These are phyloP conservation scores for Boletus coccyginus DNA, from an alignment of 768 basidiomycete species.

Conservation along the genomic window DNA sequence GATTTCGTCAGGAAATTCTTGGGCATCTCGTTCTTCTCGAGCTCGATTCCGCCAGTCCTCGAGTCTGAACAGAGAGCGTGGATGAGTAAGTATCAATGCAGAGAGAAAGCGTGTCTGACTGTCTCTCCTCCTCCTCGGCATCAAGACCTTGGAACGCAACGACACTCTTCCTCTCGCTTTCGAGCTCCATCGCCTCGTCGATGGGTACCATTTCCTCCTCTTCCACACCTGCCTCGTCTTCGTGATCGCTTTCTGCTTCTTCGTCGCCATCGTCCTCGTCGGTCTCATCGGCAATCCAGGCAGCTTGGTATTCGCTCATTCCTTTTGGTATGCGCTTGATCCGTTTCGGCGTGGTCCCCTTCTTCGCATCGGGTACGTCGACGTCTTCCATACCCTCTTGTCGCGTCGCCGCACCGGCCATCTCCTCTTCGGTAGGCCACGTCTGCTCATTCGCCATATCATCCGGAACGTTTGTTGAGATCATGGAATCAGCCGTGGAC, in stretches of 20 bases:
- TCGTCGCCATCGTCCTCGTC: slow-evolving; percentile 58
- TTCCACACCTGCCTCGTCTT: slow-evolving; percentile 34
- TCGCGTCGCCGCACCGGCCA: slow-evolving; percentile 43
- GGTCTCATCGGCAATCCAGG: slow-evolving; percentile 90
- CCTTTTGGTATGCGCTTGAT: slow-evolving; percentile 91
- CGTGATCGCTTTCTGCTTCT: slow-evolving; percentile 43
- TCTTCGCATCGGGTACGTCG: slow-evolving; percentile 57
- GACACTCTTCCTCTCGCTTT: slow-evolving; percentile 48
- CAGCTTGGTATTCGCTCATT: slow-evolving; percentile 94
- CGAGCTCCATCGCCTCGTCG: slow-evolving; percentile 53
- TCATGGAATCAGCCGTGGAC: slow-evolving; percentile 76
- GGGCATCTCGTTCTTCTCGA: slow-evolving; percentile 76
- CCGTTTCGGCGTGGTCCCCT: slow-evolving; percentile 74
- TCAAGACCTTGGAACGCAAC: slow-evolving; percentile 76
- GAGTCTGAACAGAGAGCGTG: slow-evolving; percentile 43
- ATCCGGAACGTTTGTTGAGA: slow-evolving; percentile 86
- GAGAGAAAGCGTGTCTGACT: slow-evolving; percentile 49
- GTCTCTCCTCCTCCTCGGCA: slow-evolving; percentile 79
- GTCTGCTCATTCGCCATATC: slow-evolving; percentile 94
- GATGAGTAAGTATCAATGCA: background rate
- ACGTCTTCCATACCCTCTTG: slow-evolving; percentile 20
- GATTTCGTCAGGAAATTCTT: slow-evolving; percentile 92
- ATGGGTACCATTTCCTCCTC: slow-evolving; percentile 66
- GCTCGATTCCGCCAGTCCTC: slow-evolving; percentile 66
- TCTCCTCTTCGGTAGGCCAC: slow-evolving; percentile 98